phyloP scores from a whole-genome alignment of 2,329 filamentous ascomycete species.

The Metarhizium guizhouense region DNA sequence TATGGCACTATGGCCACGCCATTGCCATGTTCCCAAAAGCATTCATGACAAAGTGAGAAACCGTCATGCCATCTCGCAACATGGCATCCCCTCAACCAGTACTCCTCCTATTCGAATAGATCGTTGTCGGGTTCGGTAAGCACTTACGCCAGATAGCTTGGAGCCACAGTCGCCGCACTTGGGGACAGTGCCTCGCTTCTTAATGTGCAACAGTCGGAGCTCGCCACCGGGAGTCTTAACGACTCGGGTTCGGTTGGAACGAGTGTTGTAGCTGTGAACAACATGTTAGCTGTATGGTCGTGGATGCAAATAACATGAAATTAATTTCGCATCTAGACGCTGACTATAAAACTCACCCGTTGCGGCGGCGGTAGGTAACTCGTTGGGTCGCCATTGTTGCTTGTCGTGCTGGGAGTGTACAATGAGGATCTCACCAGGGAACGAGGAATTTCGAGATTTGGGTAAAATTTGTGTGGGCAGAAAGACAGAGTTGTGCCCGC shows the following conservation, averaged over 20 bases:
- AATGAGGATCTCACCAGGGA: slow-evolving; percentile 26
- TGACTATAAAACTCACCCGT: slow-evolving; percentile 53
- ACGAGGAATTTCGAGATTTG: slow-evolving; percentile 33
- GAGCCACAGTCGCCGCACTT: slow-evolving; percentile 99
- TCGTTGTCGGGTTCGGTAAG: slow-evolving; percentile 12
- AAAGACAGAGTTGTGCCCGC: slow-evolving; percentile 26
- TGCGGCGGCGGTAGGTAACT: slow-evolving; percentile 67
- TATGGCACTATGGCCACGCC: neutral
- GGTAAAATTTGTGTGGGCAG: slow-evolving; percentile 34
- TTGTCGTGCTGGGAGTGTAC: slow-evolving; percentile 29
- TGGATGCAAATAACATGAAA: neutral
- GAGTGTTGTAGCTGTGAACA: slow-evolving; percentile 83
- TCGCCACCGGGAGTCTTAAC: slow-evolving; percentile 95
- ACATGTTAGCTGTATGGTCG: slow-evolving; percentile 15
- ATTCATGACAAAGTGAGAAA: neutral
- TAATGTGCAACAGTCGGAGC: slow-evolving; percentile 95
- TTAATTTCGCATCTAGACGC: neutral
- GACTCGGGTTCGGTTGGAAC: slow-evolving; percentile 92
- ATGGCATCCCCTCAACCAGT: neutral
- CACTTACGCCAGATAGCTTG: slow-evolving; percentile 96
- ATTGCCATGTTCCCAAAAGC: neutral
- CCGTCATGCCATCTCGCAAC: neutral
- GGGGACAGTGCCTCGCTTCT: slow-evolving; percentile 96
- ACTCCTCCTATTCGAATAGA: neutral
- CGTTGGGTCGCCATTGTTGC: slow-evolving; percentile 51